Conservation (phyloP, 129 eudicot species). For the Arctium lappa region DNA sequence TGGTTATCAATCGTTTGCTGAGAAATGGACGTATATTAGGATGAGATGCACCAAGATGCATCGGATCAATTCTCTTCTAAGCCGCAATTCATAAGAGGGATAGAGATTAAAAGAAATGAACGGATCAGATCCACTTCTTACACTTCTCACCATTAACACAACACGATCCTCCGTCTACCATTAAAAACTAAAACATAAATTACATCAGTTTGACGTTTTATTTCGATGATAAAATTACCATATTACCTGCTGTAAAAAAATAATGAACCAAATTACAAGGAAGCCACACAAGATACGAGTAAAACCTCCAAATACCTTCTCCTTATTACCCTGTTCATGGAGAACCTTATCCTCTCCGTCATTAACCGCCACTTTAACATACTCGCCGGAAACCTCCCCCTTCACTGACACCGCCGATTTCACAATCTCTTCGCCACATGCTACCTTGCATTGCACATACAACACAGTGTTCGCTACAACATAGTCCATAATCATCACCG, state of each 20-base stretch:
- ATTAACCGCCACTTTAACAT: slow-evolving; percentile 57
- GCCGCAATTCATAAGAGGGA: too few relatives aligned
- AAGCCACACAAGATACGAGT: not conserved
- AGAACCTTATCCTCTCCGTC: slow-evolving; percentile 47
- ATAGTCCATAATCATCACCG: slow-evolving; percentile 8
- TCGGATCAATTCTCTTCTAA: too few relatives aligned
- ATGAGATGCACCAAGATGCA: too few relatives aligned
- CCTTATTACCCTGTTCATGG: slow-evolving; percentile 17
- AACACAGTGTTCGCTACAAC: slow-evolving; percentile 53
- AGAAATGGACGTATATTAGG: too few relatives aligned
- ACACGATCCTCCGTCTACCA: too few relatives aligned
- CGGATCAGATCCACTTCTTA: too few relatives aligned
- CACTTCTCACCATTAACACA: too few relatives aligned
- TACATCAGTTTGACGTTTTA: not conserved
- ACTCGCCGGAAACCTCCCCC: slow-evolving; percentile 53
- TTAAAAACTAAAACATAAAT: too few relatives aligned
- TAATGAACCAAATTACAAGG: not conserved
- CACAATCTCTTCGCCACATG: slow-evolving; percentile 45
- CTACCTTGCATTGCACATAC: slow-evolving; percentile 66
- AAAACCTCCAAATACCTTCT: slow-evolving; percentile 4
- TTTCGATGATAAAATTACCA: too few relatives aligned
- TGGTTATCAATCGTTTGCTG: too few relatives aligned
- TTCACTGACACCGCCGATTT: slow-evolving; percentile 45
- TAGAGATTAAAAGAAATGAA: too few relatives aligned
- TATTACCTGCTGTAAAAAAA: not conserved